Evolutionary conservation across 208 protist genomes (phyloP), one percentile per base, ranked within the genome.

Genomic region (Angomonas ambiguus): DNA sequence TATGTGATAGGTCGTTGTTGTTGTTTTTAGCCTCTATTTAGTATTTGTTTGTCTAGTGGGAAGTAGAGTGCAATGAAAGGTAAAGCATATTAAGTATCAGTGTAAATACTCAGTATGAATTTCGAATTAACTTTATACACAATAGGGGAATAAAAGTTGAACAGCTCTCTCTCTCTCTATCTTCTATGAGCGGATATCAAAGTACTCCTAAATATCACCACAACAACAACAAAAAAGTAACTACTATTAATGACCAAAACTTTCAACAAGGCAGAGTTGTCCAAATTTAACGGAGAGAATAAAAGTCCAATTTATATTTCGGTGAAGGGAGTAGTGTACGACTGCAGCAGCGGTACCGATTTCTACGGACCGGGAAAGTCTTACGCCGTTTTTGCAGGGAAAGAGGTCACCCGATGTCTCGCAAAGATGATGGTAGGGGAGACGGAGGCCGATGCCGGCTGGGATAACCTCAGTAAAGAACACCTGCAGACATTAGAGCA

Each of bases 341-440:
- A 93, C 51, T 92, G 85, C 69, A 83, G 49, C 32, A 60, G 72
- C 3, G 90, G 69, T 2, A 66, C 72, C 10, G 69, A 81, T 45
- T 93, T 93, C 59, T 95, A 95, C 70, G 87, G 83, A 2, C 67
- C 72, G n/a, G 90, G 90, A 13, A 77, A 74, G 31, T 60, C 80
- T 10, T 95, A 95, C 76, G 65, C 64, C 16, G 79, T 93, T 0
- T 95, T 95, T 60, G 85, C 87, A 13, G 90, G 90, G 13, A 84
- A 88, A 53, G 87, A 93, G 4, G 78, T 79, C 0, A 80, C 81
- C n/a, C 87, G 90, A 11, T 85, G 74, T 27, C 74, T 95, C 1
- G 90, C 76, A 27, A 95, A 95, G 75, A 92, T 93, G 87, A 67
- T 85, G 34, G 81, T 95, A 67, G 74, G 69, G 57, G 85, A 85